Percentiles rank a stretch among this genome's conserved stretches.
These are phyloP conservation scores for Flaveria ramosissima DNA, from an alignment of 129 eudicot species.

Conservation along the genomic window DNA sequence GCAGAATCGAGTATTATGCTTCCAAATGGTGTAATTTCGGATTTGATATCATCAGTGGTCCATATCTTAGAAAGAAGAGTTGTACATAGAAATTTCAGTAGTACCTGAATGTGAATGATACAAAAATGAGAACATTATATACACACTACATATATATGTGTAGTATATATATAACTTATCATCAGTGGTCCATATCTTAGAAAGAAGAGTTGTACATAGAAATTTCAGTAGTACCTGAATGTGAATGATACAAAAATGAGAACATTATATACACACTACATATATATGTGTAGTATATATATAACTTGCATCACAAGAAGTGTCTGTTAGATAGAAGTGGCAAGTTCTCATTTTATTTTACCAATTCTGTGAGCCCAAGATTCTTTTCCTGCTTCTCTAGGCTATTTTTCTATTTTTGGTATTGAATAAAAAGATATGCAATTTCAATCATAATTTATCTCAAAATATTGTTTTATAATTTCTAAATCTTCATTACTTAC, in stretches of 20 bases:
- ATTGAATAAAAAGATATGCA: too few species aligned
- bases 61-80: conserved; percentile 80
- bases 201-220: conserved; percentile 66
- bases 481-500: too few species aligned
- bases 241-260: conserved; percentile 9
- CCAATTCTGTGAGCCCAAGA: too few species aligned
- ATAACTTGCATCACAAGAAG: not conserved
- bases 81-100: conserved; percentile 63
- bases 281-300: not conserved
- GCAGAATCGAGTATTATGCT: conserved; percentile 59
- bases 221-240: conserved; percentile 76
- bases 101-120: conserved; percentile 55
- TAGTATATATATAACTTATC: conserved; percentile 39
- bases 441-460: too few species aligned
- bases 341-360: conserved; percentile 1
- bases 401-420: too few species aligned
- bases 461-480: too few species aligned
- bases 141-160: too few species aligned
- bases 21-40: conserved; percentile 61
- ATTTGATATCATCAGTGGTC: conserved; percentile 70
- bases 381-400: too few species aligned
- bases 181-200: conserved; percentile 78
- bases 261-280: not conserved
- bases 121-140: not conserved
- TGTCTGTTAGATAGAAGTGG: not conserved